Conservation (phyloP, 2,329 filamentous ascomycete species). For the Cladophialophora carrionii region DNA sequence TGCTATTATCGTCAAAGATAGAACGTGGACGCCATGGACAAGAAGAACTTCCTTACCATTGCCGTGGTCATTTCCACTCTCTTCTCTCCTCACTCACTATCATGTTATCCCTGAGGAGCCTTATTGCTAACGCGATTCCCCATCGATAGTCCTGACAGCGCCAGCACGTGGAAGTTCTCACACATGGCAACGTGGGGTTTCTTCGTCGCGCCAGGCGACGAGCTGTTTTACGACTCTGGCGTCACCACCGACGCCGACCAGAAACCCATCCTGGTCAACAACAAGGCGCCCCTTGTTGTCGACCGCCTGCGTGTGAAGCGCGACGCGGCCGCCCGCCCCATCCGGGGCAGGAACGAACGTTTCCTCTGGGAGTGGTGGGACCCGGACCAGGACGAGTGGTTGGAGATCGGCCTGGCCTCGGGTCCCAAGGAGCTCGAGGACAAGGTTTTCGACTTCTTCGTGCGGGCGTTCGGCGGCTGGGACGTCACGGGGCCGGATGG, state of each 20-base stretch:
- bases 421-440: too few species aligned
- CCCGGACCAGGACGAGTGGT: too few species aligned
- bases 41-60: neutral
- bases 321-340: neutral
- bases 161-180: neutral
- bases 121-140: neutral
- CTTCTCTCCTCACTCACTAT: too few species aligned
- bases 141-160: neutral
- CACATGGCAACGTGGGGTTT: neutral
- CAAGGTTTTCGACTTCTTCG: too few species aligned
- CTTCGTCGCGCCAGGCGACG: conserved; percentile 6
- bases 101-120: too few species aligned
- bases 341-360: neutral
- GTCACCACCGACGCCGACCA: too few species aligned
- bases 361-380: conserved; percentile 1
- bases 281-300: neutral
- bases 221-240: neutral
- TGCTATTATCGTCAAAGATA: too few species aligned
- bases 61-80: neutral
- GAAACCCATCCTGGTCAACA: neutral
- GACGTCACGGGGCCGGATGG: too few species aligned
- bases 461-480: too few species aligned
- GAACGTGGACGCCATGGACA: neutral
- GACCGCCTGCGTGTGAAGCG: neutral
- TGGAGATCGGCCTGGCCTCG: too few species aligned